Base-by-base conservation (phyloP, 2,329 filamentous ascomycete species). In the Fusarium sp. region DNA sequence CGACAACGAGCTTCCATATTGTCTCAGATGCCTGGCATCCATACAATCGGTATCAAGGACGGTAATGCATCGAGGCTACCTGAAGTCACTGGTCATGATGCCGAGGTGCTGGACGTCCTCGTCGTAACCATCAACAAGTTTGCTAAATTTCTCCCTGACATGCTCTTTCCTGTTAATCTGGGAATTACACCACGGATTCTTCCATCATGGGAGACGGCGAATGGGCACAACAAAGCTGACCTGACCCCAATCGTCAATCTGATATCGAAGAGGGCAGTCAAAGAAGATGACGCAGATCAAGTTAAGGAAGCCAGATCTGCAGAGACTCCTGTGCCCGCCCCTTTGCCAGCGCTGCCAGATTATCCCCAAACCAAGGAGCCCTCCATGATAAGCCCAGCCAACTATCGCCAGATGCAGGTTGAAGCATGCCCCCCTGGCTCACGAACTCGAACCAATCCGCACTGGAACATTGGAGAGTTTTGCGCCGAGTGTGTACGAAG, bases 151-250 rank as follows among this genome's bases (percentile, higher is more conserved):
- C 85, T 97, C 19, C 94, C 94, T 2, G 90, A 95, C 71, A 95
- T 97, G 93, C 90, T 94, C 71, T 82, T 97, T 25, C 93, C 93
- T 0, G 93, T 97, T 83, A 97, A 97, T 79, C 86, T 93, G 25
- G 89, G 93, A 23, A 65, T 73, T 15, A 71, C 76, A 12, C 82
- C 82, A 21, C 79, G 82, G 9, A 74, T 84, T n/a, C 72, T 84
- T 9, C 81, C 82, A 3, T 90, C 93, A 0, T 91, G 92, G 83
- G 90, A 93, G 64, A 89, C 93, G 64, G 85, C 74, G 21, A 75
- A 78, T 44, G 69, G 71, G 9, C 65, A 74, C 33, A 68, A 37
- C n/a, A 64, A 72, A 46, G 75, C 69, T 46, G 77, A 79, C 38
- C 50, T 81, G 21, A 72, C 79, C 12, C 77, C 76, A 1, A 74